Base-by-base conservation (phyloP, 805 yeast genomes). In the Metschnikowia cubensis region DNA sequence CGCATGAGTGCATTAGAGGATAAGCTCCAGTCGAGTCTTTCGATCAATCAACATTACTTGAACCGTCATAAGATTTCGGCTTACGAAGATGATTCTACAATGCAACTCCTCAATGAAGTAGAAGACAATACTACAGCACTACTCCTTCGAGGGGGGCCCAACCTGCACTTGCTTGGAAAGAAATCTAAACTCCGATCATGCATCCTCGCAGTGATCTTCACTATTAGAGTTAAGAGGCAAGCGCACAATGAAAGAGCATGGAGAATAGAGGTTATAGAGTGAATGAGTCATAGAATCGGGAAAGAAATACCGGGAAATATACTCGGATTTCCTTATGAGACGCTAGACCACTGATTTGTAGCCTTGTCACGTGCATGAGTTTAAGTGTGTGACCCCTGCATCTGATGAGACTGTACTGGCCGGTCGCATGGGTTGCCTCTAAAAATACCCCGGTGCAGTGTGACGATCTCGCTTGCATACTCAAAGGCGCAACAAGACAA, bases 141-240 rank as follows among this genome's bases (percentile, higher is more conserved):
- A 3, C 49, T 41, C 15, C 42, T 29, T 14, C 32, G 20, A 13
- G 21, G 36, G 11, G n/a, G n/a, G 5, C 13, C 40, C 11, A 21
- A 4, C 13, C 34, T 15, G 29, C 36, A 8, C 10, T 20, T 10
- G 21, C 29, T 33, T 20, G 40, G 44, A 13, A 25, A 14, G 13
- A 31, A 32, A 15, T 45, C 38, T 6, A 33, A 21, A 5, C 53
- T 56, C 17, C 51, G 59, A 25, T 35, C 56, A 4, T 58, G 51
- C 36, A 44, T 56, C 10, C 49, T 52, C 6, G 60, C 56, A 2
- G 57, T 50, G 14, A 33, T 54, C 10, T 59, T 59, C 37, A 45
- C 46, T 13, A 39, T 46, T 17, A 50, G 62, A n/a, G 34, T 56
- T 17, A 33, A 47, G 25, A 35, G 32, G 8, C 50, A 45, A 13